These are phyloP conservation scores for Achaetomiella virescens DNA, from an alignment of 495 filamentous ascomycete species.

Conservation along the genomic window DNA sequence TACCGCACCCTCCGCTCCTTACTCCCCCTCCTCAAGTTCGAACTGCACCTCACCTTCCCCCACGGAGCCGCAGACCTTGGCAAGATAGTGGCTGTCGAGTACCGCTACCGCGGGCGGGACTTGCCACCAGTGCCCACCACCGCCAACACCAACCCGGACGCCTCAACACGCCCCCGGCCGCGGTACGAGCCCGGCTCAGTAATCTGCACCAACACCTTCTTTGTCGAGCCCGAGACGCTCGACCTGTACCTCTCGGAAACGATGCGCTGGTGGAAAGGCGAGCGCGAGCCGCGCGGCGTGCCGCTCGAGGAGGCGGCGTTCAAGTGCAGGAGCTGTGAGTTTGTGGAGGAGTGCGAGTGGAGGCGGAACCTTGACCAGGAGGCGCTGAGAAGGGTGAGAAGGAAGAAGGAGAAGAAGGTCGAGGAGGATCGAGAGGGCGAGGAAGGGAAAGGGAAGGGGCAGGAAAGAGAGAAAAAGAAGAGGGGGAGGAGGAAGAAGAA, in stretches of 20 bases:
- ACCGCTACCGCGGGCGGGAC: slow-evolving; percentile 36
- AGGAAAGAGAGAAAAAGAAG: not conserved
- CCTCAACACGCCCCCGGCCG: not conserved
- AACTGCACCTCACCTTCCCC: slow-evolving; percentile 53
- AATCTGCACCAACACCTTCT: slow-evolving; percentile 63
- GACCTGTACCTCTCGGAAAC: slow-evolving; percentile 59
- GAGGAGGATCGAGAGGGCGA: not conserved
- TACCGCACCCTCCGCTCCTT: slow-evolving; percentile 39
- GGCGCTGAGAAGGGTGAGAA: not conserved
- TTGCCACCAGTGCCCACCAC: slow-evolving; percentile 5
- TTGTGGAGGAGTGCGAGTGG: slow-evolving; percentile 50
- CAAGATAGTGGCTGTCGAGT: slow-evolving; percentile 57
- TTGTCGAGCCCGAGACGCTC: slow-evolving; percentile 57
- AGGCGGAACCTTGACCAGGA: not conserved
- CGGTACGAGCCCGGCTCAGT: slow-evolving; percentile 30
- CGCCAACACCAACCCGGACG: not conserved
- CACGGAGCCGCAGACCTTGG: slow-evolving; percentile 45
- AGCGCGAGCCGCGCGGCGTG: slow-evolving; percentile 71
- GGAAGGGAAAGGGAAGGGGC: not conserved
- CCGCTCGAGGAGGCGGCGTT: slow-evolving; percentile 73
- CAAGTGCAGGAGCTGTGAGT: slow-evolving; percentile 68
- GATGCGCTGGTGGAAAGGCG: slow-evolving; percentile 83
- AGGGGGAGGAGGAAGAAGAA: not conserved
- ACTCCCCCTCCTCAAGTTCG: slow-evolving; percentile 32
- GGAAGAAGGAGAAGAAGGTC: not conserved